Percentiles rank a stretch among this genome's conserved stretches.
Conservation (phyloP, 306 rosid genomes). For the Hylodesmum podocarpum region DNA sequence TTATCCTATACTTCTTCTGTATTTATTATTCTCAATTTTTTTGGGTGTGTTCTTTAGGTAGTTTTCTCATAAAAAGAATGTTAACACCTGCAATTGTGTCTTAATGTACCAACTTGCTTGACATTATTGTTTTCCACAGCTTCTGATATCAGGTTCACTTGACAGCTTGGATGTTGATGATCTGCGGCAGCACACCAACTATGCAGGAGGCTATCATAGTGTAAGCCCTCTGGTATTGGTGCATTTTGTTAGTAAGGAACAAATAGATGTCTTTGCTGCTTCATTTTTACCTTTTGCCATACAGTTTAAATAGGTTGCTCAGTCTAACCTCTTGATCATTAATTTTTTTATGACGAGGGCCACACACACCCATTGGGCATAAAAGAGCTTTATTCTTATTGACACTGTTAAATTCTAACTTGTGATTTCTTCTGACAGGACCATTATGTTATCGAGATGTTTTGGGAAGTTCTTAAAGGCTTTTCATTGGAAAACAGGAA, state of each 20-base stretch:
- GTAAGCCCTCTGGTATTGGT: constrained; percentile 46
- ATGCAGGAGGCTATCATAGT: constrained; percentile 80
- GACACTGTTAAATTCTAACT: constrained; percentile 7
- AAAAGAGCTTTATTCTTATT: not conserved
- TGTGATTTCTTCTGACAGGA: constrained; percentile 57
- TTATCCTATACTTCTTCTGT: not conserved
- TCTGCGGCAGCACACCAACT: constrained; percentile 70
- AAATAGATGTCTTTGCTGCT: not conserved
- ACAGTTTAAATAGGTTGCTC: constrained; percentile 6
- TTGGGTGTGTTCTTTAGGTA: not conserved
- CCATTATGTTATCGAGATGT: constrained; percentile 81
- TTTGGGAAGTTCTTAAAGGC: constrained; percentile 92
- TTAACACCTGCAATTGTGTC: not conserved
- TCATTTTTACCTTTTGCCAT: not conserved
- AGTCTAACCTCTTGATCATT: not conserved
- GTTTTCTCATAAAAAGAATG: not conserved
- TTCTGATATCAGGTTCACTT: constrained; percentile 93
- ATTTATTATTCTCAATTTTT: not conserved
- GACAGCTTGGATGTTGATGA: constrained; percentile 95
- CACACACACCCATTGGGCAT: not conserved
- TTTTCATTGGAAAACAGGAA: constrained; percentile 83
- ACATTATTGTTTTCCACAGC: constrained; percentile 52
- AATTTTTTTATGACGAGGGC: not conserved
- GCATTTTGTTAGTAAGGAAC: not conserved
- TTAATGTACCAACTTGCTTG: constrained; percentile 29